These are phyloP conservation scores for Fusarium graminum DNA, from an alignment of 2,329 filamentous ascomycete species.

Conservation along the genomic window DNA sequence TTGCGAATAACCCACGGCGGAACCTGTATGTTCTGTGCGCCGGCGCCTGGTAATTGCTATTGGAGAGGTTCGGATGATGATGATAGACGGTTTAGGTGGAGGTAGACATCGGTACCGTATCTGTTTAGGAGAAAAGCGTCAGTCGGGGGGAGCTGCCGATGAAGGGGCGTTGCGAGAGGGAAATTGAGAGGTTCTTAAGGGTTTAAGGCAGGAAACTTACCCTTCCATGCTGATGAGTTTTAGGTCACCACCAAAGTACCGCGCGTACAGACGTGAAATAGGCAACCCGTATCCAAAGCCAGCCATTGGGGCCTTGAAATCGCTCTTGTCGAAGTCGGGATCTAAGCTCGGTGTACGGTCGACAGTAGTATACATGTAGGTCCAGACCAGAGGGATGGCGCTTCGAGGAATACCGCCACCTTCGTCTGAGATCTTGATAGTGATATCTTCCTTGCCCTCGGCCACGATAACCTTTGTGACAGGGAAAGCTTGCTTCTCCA, in stretches of 20 bases:
- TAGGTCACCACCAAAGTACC: slow-evolving; percentile 97
- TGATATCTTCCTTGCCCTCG: slow-evolving; percentile 98
- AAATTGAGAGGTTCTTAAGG: slow-evolving; percentile 1
- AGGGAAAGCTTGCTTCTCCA: slow-evolving; percentile 95
- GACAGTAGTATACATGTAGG: slow-evolving; percentile 99
- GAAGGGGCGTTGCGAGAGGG: background rate
- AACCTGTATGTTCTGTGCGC: slow-evolving; percentile 50
- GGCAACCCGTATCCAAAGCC: slow-evolving; percentile 98
- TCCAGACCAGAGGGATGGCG: slow-evolving; percentile 98
- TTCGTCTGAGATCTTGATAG: slow-evolving; percentile 97
- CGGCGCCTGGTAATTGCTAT: slow-evolving; percentile 78
- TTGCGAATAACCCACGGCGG: slow-evolving; percentile 65
- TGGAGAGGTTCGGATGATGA: slow-evolving; percentile 96
- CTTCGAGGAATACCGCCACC: slow-evolving; percentile 95
- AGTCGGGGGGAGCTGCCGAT: slow-evolving; percentile 25
- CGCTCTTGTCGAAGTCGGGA: slow-evolving; percentile 97
- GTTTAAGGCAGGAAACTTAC: slow-evolving; percentile 65
- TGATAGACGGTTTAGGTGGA: slow-evolving; percentile 94
- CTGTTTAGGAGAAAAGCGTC: slow-evolving; percentile 60
- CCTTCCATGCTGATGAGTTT: slow-evolving; percentile 99
- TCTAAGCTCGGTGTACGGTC: slow-evolving; percentile 95
- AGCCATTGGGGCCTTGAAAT: slow-evolving; percentile 99
- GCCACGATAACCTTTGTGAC: slow-evolving; percentile 98
- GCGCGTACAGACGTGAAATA: slow-evolving; percentile 91
- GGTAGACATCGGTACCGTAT: slow-evolving; percentile 98